Evolutionary conservation across 495 filamentous ascomycete genomes (phyloP), one percentile per base, ranked within the genome.

Genomic region (Astrothelium subdiscretum): DNA sequence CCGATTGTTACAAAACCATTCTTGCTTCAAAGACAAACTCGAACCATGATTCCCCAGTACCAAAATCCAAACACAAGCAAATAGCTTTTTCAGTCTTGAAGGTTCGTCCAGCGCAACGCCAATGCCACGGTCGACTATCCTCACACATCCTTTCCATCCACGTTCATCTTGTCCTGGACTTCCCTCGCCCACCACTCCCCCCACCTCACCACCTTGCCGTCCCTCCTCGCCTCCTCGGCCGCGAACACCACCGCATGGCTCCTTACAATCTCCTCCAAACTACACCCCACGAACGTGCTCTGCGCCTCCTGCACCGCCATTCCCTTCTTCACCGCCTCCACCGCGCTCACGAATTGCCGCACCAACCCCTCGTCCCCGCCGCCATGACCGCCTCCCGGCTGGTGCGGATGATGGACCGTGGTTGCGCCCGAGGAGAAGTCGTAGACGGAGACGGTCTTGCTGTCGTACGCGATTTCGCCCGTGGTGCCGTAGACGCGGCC

Each of bases 231-330:
- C 68, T 95, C 87, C 74, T 97, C 95, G 0, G 92, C 92, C 40
- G 90, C 91, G 77, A 96, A 97, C 1, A 97, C 94, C 75, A 94
- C 84, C 0, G 88, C 92, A 77, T 97, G 95, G 66, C 90, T 96
- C 35, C 87, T 80, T 18, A 98, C 81, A 6, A 84, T 82, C 67
- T 97, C 95, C 61, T 95, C 90, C 2, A 94, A 70, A 0, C 83
- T 87, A 74, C 90, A 94, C 1, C 90, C 90, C 5, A 97, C 77
- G 68, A 87, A 81, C 65, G 81, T 75, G 58, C 72, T 78, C 80
- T 98, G 94, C 8, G 92, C 94, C 59, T 81, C 79, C 48, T 81
- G 76, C 0, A 90, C 87, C 32, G 71, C 71, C 83, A 84, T 81
- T 2, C 81, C 84, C 68, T 85, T 86, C 72, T 88, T 87, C 44